A percentile compares a stretch with the other conserved stretches of the same genome.
Evolutionary conservation across 129 eudicot species (phyloP).

Genomic region (Ambrosia trifida): DNA sequence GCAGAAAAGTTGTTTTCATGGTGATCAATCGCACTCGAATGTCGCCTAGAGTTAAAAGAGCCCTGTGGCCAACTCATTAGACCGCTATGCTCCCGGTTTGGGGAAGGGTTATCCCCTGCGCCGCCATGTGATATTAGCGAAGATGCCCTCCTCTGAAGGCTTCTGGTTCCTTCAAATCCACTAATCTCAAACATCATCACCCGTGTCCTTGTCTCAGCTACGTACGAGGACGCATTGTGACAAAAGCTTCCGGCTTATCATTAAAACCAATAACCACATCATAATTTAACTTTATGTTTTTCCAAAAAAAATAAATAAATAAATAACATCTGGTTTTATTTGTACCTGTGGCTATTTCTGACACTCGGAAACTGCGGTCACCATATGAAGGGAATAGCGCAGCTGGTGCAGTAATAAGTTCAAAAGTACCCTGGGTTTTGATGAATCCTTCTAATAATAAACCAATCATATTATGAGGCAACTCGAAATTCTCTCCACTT

Average conservation of each 20-base stretch:
- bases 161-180: constrained; percentile 49
- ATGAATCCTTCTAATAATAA: constrained; percentile 81
- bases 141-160: constrained; percentile 63
- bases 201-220: constrained; percentile 77
- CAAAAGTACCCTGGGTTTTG: constrained; percentile 59
- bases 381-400: constrained; percentile 47
- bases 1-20: constrained; percentile 54
- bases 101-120: constrained; percentile 42
- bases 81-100: constrained; percentile 54
- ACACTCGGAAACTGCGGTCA: constrained; percentile 54
- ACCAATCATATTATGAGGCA: constrained; percentile 68
- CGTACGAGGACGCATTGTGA: constrained; percentile 55
- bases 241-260: constrained; percentile 49
- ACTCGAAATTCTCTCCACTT: constrained; percentile 72
- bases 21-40: constrained; percentile 30
- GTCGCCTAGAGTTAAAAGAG: constrained; percentile 31
- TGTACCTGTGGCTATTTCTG: constrained; percentile 71
- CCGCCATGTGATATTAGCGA: constrained; percentile 48
- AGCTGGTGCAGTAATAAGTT: constrained; percentile 76
- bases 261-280: background rate
- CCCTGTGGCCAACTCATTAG: constrained; percentile 85
- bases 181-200: constrained; percentile 65
- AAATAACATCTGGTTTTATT: background rate
- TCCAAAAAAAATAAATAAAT: background rate
- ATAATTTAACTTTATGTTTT: background rate